phyloP scores from a whole-genome alignment of 192 early-diverging fungal genomes.

The Tieghemiomyces parasiticus region DNA sequence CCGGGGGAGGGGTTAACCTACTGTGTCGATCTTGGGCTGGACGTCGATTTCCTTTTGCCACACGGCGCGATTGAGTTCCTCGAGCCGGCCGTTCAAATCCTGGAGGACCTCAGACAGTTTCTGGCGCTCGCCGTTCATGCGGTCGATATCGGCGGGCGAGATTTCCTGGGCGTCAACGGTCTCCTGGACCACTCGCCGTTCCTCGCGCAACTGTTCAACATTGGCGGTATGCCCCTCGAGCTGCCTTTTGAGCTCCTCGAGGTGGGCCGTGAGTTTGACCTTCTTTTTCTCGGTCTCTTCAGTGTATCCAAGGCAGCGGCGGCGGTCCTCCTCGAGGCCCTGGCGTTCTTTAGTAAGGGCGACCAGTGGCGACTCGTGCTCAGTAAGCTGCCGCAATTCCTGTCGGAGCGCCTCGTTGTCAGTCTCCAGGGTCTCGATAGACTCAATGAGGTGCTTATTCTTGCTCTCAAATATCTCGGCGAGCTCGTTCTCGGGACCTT shows the following conservation, averaged over 20 bases:
- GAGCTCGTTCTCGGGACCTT: conserved; percentile 36
- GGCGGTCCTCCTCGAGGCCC: conserved; percentile 22
- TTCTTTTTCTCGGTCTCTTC: too few relatives aligned
- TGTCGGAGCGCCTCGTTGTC: conserved; percentile 10
- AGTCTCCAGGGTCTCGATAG: conserved; percentile 31
- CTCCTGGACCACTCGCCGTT: conserved; percentile 36
- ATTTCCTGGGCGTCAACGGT: conserved; percentile 62
- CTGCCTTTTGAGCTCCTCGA: conserved; percentile 27
- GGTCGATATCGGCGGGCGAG: conserved; percentile 61
- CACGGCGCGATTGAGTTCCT: conserved; percentile 36
- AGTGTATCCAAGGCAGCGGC: not conserved
- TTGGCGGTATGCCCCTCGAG: conserved; percentile 28
- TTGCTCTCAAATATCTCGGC: conserved; percentile 44
- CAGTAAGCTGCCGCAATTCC: conserved; percentile 1
- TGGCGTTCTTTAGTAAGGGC: not conserved
- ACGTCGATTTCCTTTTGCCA: conserved; percentile 55
- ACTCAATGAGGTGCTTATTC: conserved; percentile 32
- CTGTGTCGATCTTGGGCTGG: conserved; percentile 49
- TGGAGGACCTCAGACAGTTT: conserved; percentile 40
- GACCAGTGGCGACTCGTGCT: not conserved
- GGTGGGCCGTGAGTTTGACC: not conserved
- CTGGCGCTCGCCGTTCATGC: conserved; percentile 64
- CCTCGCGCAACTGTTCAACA: conserved; percentile 28
- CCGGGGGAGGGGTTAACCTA: too few relatives aligned
- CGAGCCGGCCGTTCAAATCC: conserved; percentile 29